Evolutionary conservation across 768 basidiomycete genomes (phyloP).

Genomic region (Boletus pseudo-olivaceus): DNA sequence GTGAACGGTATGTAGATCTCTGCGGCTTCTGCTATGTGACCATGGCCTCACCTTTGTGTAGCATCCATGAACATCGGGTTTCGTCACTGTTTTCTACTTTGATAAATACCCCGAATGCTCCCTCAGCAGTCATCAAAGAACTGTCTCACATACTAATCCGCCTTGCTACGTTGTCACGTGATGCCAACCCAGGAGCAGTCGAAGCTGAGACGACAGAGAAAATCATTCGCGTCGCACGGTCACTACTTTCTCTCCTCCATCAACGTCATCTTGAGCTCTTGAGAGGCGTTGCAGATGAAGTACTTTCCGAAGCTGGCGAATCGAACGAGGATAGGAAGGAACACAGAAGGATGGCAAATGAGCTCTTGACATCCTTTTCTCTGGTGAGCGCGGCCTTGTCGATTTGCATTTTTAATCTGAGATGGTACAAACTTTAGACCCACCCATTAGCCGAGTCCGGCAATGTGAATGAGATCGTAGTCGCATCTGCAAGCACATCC

Average conservation of each 20-base stretch:
- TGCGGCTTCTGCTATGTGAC: neutral
- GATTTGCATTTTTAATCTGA: neutral
- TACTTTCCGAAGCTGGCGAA: conserved; percentile 28
- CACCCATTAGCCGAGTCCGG: conserved; percentile 23
- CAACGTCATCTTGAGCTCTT: conserved; percentile 62
- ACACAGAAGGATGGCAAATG: conserved; percentile 44
- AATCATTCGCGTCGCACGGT: conserved; percentile 15
- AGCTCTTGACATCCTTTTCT: conserved; percentile 57
- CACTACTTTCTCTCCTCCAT: conserved; percentile 54
- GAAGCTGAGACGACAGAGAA: conserved; percentile 8
- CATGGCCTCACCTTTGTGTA: conserved; percentile 13
- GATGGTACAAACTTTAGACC: conserved; percentile 12
- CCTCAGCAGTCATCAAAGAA: conserved; percentile 20
- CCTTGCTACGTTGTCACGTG: conserved; percentile 10
- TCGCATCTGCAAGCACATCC: conserved; percentile 64
- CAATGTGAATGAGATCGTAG: conserved; percentile 40
- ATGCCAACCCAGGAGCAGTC: neutral
- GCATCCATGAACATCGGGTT: conserved; percentile 31
- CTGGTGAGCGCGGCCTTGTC: conserved; percentile 35
- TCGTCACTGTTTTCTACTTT: conserved; percentile 29
- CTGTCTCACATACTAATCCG: conserved; percentile 22
- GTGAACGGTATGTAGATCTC: conserved; percentile 36
- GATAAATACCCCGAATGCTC: conserved; percentile 25
- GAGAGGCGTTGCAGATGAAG: conserved; percentile 37
- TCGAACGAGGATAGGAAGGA: conserved; percentile 29